These are phyloP conservation scores for Mucor circinelloides DNA, from an alignment of 371 early-diverging fungal species.

Conservation along the genomic window DNA sequence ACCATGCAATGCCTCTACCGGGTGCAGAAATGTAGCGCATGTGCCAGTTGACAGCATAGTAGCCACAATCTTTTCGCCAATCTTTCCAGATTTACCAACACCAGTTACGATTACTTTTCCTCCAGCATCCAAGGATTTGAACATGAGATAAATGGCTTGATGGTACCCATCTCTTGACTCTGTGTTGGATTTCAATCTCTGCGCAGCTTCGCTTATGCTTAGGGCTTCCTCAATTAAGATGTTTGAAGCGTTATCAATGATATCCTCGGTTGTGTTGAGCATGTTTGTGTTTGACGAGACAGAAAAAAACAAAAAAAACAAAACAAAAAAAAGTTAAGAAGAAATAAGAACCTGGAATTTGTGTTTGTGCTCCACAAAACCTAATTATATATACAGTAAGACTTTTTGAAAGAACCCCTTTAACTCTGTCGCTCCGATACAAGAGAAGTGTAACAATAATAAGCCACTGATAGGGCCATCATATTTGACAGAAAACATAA, in stretches of 20 bases:
- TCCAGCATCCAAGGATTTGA: slow-evolving; percentile 36
- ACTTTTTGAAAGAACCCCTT: neutral
- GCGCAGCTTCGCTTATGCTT: slow-evolving; percentile 37
- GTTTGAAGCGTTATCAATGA: slow-evolving; percentile 26
- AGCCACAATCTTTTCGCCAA: slow-evolving; percentile 67
- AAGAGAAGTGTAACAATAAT: neutral
- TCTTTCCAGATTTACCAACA: slow-evolving; percentile 68
- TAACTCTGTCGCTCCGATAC: neutral
- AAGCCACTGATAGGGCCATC: neutral
- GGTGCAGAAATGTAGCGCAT: slow-evolving; percentile 59
- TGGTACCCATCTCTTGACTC: slow-evolving; percentile 38
- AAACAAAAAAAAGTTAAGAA: neutral
- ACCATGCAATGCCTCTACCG: slow-evolving; percentile 69
- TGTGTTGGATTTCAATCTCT: slow-evolving; percentile 28
- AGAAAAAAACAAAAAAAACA: neutral
- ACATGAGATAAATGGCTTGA: slow-evolving; percentile 43
- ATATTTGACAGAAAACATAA: neutral
- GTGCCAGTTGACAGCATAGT: slow-evolving; percentile 66
- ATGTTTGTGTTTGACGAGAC: slow-evolving; percentile 1
- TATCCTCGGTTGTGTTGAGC: slow-evolving; percentile 16
- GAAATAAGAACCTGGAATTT: neutral
- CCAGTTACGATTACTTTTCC: slow-evolving; percentile 67
- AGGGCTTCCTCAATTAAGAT: slow-evolving; percentile 38
- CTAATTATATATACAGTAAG: neutral
- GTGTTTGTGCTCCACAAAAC: neutral